Conservation (phyloP, 106 monocot genomes). For the Xerophyta viscosa region DNA sequence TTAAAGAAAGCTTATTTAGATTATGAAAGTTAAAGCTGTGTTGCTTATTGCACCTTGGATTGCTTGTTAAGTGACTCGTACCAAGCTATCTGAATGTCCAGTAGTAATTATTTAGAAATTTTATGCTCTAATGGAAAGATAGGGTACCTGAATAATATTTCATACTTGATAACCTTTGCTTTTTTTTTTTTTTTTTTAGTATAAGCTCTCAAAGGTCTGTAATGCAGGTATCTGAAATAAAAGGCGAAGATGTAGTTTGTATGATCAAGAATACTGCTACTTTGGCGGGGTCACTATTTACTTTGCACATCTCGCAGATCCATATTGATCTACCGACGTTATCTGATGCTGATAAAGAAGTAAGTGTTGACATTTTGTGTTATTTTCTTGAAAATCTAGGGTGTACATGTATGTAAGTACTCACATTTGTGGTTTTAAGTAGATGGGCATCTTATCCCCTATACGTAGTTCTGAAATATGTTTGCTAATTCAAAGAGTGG, state of each 20-base stretch:
- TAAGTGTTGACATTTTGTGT: conserved; percentile 8
- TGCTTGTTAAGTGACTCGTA: too few species aligned
- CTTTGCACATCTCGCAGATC: conserved; percentile 73
- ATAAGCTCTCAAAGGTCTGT: background rate
- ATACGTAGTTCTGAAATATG: background rate
- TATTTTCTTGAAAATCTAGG: background rate
- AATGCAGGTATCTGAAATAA: conserved; percentile 61
- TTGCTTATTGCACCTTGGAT: too few species aligned
- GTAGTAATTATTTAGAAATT: too few species aligned
- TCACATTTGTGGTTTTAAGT: background rate
- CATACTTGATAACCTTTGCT: background rate
- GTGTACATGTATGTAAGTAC: background rate
- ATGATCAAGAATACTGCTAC: conserved; percentile 82
- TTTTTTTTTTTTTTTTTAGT: background rate
- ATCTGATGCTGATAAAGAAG: conserved; percentile 80
- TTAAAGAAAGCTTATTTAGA: too few species aligned
- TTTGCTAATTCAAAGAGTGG: too few species aligned
- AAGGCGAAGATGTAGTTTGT: conserved; percentile 83
- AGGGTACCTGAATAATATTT: too few species aligned
- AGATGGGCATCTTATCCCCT: background rate
- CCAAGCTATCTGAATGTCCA: too few species aligned
- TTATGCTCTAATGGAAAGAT: too few species aligned
- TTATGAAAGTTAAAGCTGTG: too few species aligned
- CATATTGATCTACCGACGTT: conserved; percentile 81
- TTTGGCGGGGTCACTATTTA: conserved; percentile 70